These are phyloP conservation scores for Cronartium quercuum DNA, from an alignment of 1,284 basidiomycete genomes.

Conservation along the genomic window DNA sequence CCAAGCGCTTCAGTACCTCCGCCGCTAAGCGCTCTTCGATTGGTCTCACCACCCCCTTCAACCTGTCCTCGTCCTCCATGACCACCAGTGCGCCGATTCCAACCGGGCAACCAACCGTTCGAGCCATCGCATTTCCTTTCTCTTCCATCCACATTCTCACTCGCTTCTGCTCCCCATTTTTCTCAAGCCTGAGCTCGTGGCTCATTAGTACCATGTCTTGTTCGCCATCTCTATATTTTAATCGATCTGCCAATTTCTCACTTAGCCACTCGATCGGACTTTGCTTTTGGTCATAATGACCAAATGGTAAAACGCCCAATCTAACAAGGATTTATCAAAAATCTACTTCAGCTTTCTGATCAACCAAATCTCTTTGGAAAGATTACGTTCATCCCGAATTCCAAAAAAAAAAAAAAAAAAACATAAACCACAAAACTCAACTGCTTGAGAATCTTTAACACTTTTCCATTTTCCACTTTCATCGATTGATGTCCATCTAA, in stretches of 20 bases:
- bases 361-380: neutral
- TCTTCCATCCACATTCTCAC: slow-evolving; percentile 54
- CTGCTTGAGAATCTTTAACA: slow-evolving; percentile 49
- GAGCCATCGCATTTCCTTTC: slow-evolving; percentile 68
- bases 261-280: slow-evolving; percentile 75
- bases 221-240: slow-evolving; percentile 67
- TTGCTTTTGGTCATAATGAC: slow-evolving; percentile 56
- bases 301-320: no score
- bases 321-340: no score
- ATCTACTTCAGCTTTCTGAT: no score
- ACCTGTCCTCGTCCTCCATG: slow-evolving; percentile 61
- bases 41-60: slow-evolving; percentile 53
- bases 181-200: slow-evolving; percentile 63
- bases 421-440: slow-evolving; percentile 38
- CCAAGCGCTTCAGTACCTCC: neutral
- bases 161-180: slow-evolving; percentile 64
- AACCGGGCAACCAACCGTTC: slow-evolving; percentile 77
- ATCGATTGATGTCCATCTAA: slow-evolving; percentile 42
- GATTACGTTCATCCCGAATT: slow-evolving; percentile 45
- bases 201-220: slow-evolving; percentile 80
- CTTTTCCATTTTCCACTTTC: slow-evolving; percentile 43
- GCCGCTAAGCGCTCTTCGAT: neutral
- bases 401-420: slow-evolving; percentile 43
- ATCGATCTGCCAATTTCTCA: slow-evolving; percentile 64
- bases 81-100: slow-evolving; percentile 69